Evolutionary conservation across 2,329 filamentous ascomycete genomes (phyloP).

Genomic region (Xylaria sp.): DNA sequence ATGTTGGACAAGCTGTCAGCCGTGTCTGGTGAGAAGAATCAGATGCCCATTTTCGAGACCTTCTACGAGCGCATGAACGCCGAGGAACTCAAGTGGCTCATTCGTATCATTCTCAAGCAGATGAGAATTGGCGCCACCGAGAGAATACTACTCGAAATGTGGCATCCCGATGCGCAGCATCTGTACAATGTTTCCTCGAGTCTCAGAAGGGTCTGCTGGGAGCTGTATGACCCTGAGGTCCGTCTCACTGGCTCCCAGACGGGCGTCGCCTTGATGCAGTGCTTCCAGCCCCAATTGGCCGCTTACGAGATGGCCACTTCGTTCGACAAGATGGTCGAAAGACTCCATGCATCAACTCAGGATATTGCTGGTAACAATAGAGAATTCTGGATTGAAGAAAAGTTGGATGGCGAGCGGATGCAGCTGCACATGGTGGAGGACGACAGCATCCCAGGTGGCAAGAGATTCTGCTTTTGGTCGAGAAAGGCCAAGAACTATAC

Average conservation of each 20-base stretch:
- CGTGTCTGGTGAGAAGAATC: constrained; percentile 80
- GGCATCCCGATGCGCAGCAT: constrained; percentile 78
- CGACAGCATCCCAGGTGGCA: constrained; percentile 68
- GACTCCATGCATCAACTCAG: constrained; percentile 55
- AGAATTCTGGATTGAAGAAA: constrained; percentile 97
- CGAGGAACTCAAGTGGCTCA: constrained; percentile 91
- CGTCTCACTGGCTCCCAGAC: constrained; percentile 77
- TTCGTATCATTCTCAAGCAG: constrained; percentile 87
- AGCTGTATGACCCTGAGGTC: constrained; percentile 75
- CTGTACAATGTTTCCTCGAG: constrained; percentile 92
- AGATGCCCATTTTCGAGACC: constrained; percentile 77
- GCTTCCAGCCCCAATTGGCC: constrained; percentile 94
- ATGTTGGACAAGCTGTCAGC: constrained; percentile 79
- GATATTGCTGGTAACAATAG: constrained; percentile 67
- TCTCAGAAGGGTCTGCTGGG: constrained; percentile 91
- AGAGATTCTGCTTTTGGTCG: constrained; percentile 87
- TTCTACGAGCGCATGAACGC: constrained; percentile 94
- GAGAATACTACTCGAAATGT: constrained; percentile 82
- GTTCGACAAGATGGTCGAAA: constrained; percentile 79
- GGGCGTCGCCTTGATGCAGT: constrained; percentile 84
- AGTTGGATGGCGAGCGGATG: constrained; percentile 95
- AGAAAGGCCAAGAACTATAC: constrained; percentile 96
- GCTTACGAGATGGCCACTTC: constrained; percentile 83
- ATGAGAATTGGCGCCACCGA: constrained; percentile 80
- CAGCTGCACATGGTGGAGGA: constrained; percentile 91